A percentile compares a stretch with the other conserved stretches of the same genome.
phyloP scores from a whole-genome alignment of 768 basidiomycete species.

The Scleroderma citrinum region DNA sequence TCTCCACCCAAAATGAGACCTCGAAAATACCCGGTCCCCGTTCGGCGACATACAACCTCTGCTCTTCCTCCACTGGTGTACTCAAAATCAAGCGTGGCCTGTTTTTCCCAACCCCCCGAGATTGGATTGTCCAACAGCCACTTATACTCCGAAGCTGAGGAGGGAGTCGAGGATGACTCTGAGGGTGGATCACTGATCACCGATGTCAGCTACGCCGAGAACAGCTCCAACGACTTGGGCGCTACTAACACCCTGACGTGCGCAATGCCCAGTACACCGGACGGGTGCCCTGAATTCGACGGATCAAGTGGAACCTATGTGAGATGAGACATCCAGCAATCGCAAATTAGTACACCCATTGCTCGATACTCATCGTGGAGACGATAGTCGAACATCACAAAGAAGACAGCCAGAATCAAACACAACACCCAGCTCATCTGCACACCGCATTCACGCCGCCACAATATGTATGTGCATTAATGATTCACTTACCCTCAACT shows the following conservation, averaged over 20 bases:
- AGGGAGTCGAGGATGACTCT: neutral
- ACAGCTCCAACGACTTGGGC: conserved; percentile 19
- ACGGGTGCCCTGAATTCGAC: conserved; percentile 46
- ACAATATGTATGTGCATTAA: conserved; percentile 38
- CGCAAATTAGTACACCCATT: neutral
- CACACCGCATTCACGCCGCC: too few species aligned
- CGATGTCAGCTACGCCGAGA: conserved; percentile 38
- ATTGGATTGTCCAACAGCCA: conserved; percentile 42
- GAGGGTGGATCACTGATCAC: conserved; percentile 41
- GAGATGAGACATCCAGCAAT: neutral
- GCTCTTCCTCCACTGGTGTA: conserved; percentile 31
- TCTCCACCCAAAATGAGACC: conserved; percentile 42
- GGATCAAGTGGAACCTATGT: conserved; percentile 45
- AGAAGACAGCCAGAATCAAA: too few species aligned
- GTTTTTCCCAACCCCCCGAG: conserved; percentile 4
- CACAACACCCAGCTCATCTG: too few species aligned
- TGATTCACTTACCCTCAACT: conserved; percentile 48
- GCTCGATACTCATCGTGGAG: neutral
- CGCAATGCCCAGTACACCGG: conserved; percentile 43
- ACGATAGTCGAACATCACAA: too few species aligned
- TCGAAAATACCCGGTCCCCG: conserved; percentile 43
- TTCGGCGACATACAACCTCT: conserved; percentile 26
- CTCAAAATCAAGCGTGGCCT: conserved; percentile 32
- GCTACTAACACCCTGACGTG: conserved; percentile 41
- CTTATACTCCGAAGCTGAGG: conserved; percentile 16